Evolutionary conservation across 1,284 basidiomycete species (phyloP).

Genomic region (Pascua guehoae): DNA sequence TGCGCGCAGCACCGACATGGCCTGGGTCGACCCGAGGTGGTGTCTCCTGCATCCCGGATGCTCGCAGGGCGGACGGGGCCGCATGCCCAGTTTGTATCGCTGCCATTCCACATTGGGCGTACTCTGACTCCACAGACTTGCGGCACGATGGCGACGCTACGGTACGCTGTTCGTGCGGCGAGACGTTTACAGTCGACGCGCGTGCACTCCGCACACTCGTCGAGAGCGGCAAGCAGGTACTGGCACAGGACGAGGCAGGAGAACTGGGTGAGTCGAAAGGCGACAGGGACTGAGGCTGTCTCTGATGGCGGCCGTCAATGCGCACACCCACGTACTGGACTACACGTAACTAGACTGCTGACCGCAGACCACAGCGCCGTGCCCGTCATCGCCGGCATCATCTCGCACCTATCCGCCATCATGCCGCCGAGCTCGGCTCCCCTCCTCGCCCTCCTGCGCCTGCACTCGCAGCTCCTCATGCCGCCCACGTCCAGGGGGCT

Average conservation of each 20-base stretch:
- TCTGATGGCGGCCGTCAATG: too few species aligned
- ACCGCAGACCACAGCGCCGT: conserved; percentile 54
- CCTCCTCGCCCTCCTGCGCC: conserved; percentile 65
- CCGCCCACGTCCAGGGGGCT: conserved; percentile 19
- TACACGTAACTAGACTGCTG: background rate
- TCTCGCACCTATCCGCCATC: conserved; percentile 65
- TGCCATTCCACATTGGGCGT: background rate
- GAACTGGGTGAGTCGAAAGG: conserved; percentile 50
- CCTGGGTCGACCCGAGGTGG: conserved; percentile 63
- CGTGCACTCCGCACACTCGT: conserved; percentile 57
- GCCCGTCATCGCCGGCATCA: conserved; percentile 60
- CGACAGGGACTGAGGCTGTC: too few species aligned
- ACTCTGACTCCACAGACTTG: conserved; percentile 12
- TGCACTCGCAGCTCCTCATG: conserved; percentile 52
- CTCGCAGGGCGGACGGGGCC: conserved; percentile 8
- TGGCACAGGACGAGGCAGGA: conserved; percentile 64
- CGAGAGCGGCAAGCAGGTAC: conserved; percentile 62
- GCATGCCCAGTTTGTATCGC: conserved; percentile 29
- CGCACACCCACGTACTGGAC: background rate
- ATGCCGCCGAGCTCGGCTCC: conserved; percentile 65
- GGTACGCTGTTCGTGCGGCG: conserved; percentile 52
- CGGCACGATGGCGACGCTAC: background rate
- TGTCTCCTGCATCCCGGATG: conserved; percentile 45
- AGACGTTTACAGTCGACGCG: conserved; percentile 55
- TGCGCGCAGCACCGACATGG: conserved; percentile 9